These are phyloP conservation scores for Yamadazyma insecticola DNA, from an alignment of 805 yeast species.

Conservation along the genomic window DNA sequence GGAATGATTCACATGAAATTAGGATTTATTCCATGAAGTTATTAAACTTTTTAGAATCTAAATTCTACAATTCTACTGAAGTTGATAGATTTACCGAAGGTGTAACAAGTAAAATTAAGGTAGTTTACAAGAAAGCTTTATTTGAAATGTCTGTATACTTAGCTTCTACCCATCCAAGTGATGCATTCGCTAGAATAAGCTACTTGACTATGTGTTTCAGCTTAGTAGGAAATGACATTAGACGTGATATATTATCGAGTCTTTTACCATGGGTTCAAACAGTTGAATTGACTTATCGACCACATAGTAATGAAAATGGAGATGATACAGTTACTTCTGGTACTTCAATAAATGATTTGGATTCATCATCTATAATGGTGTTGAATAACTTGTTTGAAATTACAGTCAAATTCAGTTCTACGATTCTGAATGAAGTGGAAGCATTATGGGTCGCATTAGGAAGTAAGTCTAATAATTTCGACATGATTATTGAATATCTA, in stretches of 20 bases:
- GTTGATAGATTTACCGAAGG: slow-evolving; percentile 58
- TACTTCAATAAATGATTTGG: slow-evolving; percentile 13
- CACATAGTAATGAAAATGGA: too few species aligned
- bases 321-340: slow-evolving; percentile 4
- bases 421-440: slow-evolving; percentile 82
- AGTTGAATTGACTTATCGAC: slow-evolving; percentile 49
- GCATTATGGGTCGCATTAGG: slow-evolving; percentile 96
- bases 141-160: slow-evolving; percentile 73
- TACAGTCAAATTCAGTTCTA: slow-evolving; percentile 70
- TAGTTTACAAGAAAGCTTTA: slow-evolving; percentile 82
- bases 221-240: slow-evolving; percentile 48
- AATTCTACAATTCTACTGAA: slow-evolving; percentile 44
- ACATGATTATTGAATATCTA: slow-evolving; percentile 66
- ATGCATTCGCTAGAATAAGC: slow-evolving; percentile 60
- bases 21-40: slow-evolving; percentile 70
- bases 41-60: slow-evolving; percentile 60
- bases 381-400: slow-evolving; percentile 78
- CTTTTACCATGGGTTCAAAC: slow-evolving; percentile 91
- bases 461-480: slow-evolving; percentile 61
- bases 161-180: slow-evolving; percentile 56
- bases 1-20: slow-evolving; percentile 64
- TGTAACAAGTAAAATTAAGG: slow-evolving; percentile 68
- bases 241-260: slow-evolving; percentile 76
- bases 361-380: slow-evolving; percentile 54
- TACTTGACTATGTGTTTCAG: slow-evolving; percentile 67